Evolutionary conservation across 352 stramenopile genomes (phyloP).

Genomic region (Globisporangium ultimum): DNA sequence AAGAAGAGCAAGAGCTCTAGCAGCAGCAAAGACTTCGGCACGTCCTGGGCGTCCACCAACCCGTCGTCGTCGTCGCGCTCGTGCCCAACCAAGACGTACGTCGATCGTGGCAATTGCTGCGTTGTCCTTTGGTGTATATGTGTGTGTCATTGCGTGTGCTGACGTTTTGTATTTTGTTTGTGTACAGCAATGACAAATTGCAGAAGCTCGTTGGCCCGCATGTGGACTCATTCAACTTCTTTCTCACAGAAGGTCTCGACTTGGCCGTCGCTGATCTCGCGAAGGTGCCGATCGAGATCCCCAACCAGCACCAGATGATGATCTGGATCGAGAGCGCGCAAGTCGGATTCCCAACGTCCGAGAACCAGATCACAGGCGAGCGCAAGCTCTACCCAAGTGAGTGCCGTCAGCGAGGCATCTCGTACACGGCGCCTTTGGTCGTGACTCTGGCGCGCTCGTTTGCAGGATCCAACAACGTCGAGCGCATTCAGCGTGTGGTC

Average conservation of each 20-base stretch:
- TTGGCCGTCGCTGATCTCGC: constrained; percentile 91
- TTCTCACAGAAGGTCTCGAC: constrained; percentile 93
- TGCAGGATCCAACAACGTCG: constrained; percentile 72
- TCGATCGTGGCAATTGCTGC: not conserved
- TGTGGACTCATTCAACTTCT: constrained; percentile 98
- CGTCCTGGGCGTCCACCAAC: constrained; percentile 78
- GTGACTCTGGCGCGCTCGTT: constrained; percentile 90
- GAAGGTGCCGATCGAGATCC: constrained; percentile 88
- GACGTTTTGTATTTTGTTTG: not conserved
- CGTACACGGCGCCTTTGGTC: constrained; percentile 94
- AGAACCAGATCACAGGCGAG: constrained; percentile 83
- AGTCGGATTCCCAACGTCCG: constrained; percentile 85
- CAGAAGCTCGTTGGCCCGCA: constrained; percentile 94
- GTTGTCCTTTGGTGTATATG: not conserved
- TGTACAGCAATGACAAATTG: constrained; percentile 70
- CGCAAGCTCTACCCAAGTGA: constrained; percentile 91
- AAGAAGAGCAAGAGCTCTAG: constrained; percentile 37
- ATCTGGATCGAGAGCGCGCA: constrained; percentile 94
- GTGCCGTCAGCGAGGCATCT: constrained; percentile 95
- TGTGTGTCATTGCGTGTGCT: not conserved
- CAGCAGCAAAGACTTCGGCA: constrained; percentile 31
- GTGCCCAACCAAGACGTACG: constrained; percentile 64
- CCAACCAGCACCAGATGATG: constrained; percentile 78
- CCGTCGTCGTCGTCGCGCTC: constrained; percentile 75
- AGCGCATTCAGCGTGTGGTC: constrained; percentile 85